Evolutionary conservation across 2,329 filamentous ascomycete species (phyloP).

Genomic region (Colletotrichum orchidophilum): DNA sequence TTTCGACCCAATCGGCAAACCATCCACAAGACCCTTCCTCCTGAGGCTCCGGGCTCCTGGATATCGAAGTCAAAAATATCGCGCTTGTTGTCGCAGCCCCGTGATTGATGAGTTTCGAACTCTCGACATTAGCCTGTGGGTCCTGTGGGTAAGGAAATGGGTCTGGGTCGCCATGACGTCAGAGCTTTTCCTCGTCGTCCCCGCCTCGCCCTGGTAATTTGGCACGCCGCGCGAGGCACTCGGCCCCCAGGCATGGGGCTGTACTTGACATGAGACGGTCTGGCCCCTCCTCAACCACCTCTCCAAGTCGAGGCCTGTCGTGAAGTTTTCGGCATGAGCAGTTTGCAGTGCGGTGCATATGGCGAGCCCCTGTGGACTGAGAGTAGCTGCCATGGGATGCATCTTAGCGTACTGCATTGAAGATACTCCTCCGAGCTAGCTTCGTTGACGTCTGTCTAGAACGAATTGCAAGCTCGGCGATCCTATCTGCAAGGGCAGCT

Average conservation of each 20-base stretch:
- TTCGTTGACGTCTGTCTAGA: background rate
- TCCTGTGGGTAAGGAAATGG: conserved; percentile 26
- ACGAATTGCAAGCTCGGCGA: background rate
- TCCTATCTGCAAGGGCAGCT: conserved; percentile 16
- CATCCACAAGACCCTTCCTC: background rate
- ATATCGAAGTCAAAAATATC: background rate
- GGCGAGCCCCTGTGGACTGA: background rate
- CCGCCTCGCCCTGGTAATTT: conserved; percentile 20
- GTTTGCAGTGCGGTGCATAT: background rate
- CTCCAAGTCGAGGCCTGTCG: background rate
- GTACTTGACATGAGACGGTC: conserved; percentile 22
- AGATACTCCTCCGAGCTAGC: background rate
- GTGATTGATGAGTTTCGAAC: conserved; percentile 21
- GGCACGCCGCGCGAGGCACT: conserved; percentile 1
- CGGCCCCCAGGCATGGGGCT: background rate
- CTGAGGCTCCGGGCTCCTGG: background rate
- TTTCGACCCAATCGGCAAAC: background rate
- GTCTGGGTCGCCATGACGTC: conserved; percentile 23
- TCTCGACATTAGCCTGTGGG: conserved; percentile 19
- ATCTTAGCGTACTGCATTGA: background rate
- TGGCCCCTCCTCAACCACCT: background rate
- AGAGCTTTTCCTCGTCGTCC: conserved; percentile 7
- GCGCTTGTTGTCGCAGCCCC: conserved; percentile 1
- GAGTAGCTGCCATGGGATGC: background rate
- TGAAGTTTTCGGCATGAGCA: background rate